phyloP scores from a whole-genome alignment of 352 stramenopile species.

The Elongisporangium undulatum region DNA sequence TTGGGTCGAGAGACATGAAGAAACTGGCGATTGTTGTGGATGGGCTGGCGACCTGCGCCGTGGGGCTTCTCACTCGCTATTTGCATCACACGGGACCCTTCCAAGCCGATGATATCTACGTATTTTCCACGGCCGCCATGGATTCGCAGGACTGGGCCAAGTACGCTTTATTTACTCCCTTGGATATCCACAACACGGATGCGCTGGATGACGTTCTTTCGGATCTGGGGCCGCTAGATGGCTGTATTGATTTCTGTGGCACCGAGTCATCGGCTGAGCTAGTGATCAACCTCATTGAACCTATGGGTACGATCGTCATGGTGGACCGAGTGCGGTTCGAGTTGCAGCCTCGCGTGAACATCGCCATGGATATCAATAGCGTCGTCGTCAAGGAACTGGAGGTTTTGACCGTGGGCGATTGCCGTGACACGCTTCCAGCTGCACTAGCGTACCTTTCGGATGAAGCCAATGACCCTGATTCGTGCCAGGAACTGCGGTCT shows the following conservation, averaged over 20 bases:
- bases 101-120: conserved; percentile 15
- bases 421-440: conserved; percentile 16
- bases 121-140: conserved; percentile 18
- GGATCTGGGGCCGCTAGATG: conserved; percentile 19
- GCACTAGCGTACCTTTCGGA: conserved; percentile 40
- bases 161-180: conserved; percentile 20
- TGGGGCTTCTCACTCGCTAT: conserved; percentile 19
- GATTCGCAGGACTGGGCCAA: not conserved
- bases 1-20: conserved; percentile 13
- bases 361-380: conserved; percentile 64
- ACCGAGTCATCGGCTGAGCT: conserved; percentile 34
- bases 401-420: conserved; percentile 34
- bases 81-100: conserved; percentile 20
- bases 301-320: conserved; percentile 41
- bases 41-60: conserved; percentile 13
- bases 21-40: conserved; percentile 24
- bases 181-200: conserved; percentile 31
- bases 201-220: conserved; percentile 13
- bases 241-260: conserved; percentile 50
- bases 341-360: conserved; percentile 12
- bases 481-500: conserved; percentile 14
- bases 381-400: conserved; percentile 68
- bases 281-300: conserved; percentile 31
- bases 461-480: conserved; percentile 12
- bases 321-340: conserved; percentile 30